Percentiles rank a stretch among this genome's conserved stretches.
Conservation (phyloP, 768 basidiomycete species). For the Solioccasus polychromus region DNA sequence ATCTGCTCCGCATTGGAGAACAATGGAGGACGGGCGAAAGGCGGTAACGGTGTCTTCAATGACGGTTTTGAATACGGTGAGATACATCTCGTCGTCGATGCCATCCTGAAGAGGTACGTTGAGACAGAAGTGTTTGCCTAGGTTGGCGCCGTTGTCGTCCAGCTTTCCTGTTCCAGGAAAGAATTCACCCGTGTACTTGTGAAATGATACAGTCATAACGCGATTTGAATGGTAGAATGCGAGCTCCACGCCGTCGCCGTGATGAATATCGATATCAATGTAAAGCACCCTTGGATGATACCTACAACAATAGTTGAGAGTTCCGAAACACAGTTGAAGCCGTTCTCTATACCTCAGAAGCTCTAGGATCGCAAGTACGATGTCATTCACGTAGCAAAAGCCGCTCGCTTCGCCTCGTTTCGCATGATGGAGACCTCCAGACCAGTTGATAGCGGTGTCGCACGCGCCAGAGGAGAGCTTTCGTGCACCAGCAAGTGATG, state of each 20-base stretch:
- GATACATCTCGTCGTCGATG: conserved; percentile 96
- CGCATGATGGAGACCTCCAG: conserved; percentile 96
- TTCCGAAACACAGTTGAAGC: not conserved
- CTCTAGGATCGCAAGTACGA: conserved; percentile 91
- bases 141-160: conserved; percentile 84
- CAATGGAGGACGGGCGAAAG: conserved; percentile 87
- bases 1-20: conserved; percentile 96
- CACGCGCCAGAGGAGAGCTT: conserved; percentile 82
- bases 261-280: conserved; percentile 99
- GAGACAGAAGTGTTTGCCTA: conserved; percentile 91
- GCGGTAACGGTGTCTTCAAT: conserved; percentile 90
- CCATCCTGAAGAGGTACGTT: conserved; percentile 96
- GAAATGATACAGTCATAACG: conserved; percentile 99
- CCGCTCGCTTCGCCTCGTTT: conserved; percentile 98
- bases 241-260: conserved; percentile 97
- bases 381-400: conserved; percentile 98
- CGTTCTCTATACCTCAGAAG: conserved; percentile 62
- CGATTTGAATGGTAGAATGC: conserved; percentile 97
- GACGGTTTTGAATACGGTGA: conserved; percentile 92
- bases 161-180: conserved; percentile 97
- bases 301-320: conserved; percentile 40
- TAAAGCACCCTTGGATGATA: conserved; percentile 93
- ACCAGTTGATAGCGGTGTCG: conserved; percentile 99
- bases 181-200: conserved; percentile 98
- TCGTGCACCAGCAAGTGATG: conserved; percentile 84